phyloP scores from a whole-genome alignment of 2,329 filamentous ascomycete species.

The Pseudogymnoascus verrucosus region DNA sequence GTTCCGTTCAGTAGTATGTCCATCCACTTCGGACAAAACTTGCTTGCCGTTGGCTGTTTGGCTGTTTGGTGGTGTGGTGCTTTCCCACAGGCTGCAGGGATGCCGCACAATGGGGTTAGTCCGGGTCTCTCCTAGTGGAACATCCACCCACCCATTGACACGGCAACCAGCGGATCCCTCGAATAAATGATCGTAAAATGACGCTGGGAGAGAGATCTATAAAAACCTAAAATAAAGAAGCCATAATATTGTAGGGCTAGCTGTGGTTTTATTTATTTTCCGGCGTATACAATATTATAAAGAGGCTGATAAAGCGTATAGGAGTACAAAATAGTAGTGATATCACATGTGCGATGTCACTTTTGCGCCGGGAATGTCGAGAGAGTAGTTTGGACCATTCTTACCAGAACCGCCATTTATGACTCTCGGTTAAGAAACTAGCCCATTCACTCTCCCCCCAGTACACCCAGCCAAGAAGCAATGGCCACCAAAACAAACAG shows the following conservation, averaged over 20 bases:
- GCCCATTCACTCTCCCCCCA: not conserved
- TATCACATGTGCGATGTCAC: not conserved
- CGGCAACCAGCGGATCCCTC: slow-evolving; percentile 4
- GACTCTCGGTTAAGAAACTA: not conserved
- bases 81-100: not conserved
- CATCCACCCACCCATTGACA: slow-evolving; percentile 6
- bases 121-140: slow-evolving; percentile 2
- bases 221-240: not conserved
- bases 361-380: not conserved
- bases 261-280: not conserved
- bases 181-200: not conserved
- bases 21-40: not conserved
- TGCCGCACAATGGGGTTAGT: slow-evolving; percentile 2
- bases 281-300: not conserved
- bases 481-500: not conserved
- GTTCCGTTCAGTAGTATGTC: not conserved
- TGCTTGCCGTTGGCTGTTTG: not conserved
- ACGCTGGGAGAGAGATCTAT: not conserved
- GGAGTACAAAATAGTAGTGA: not conserved
- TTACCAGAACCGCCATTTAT: not conserved
- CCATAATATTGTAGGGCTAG: not conserved
- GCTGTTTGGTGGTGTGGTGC: not conserved
- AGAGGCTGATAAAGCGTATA: not conserved
- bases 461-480: not conserved
- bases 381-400: not conserved